Evolutionary conservation across 176 grass and related monocot species (phyloP).

Genomic region (Triticum aestivum): DNA sequence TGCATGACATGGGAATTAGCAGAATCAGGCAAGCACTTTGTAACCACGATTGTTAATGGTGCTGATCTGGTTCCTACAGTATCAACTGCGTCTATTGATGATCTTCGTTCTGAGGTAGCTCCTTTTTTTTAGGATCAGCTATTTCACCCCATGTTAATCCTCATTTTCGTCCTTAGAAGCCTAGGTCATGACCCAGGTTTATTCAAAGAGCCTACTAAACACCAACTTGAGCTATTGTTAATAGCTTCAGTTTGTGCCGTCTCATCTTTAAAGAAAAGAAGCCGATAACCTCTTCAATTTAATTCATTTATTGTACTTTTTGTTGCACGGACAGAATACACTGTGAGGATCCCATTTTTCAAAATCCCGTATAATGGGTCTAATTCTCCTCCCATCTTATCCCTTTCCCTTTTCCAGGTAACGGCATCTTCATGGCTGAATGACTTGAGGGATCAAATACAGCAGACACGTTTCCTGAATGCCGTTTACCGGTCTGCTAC

Average conservation of each 20-base stretch:
- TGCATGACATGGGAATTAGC: conserved; percentile 99
- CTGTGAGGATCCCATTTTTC: not conserved
- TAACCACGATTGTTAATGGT: conserved; percentile 82
- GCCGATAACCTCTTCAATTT: not conserved
- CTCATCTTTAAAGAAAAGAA: not conserved
- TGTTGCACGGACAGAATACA: conserved; percentile 7
- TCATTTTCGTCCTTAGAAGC: not conserved
- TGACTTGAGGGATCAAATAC: conserved; percentile 95
- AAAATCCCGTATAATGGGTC: conserved; percentile 2
- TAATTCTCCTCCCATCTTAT: conserved; percentile 25
- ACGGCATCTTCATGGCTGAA: conserved; percentile 99
- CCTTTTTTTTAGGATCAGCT: conserved; percentile 21
- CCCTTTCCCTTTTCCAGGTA: conserved; percentile 57
- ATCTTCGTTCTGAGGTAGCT: conserved; percentile 90
- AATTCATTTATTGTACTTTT: conserved; percentile 2
- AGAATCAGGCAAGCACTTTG: conserved; percentile 97
- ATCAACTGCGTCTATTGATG: conserved; percentile 94
- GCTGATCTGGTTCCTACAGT: conserved; percentile 95
- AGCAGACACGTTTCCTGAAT: conserved; percentile 89
- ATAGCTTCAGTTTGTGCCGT: not conserved
- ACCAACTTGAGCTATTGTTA: not conserved
- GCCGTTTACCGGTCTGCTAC: conserved; percentile 96
- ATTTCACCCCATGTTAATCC: not conserved
- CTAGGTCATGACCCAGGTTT: not conserved
- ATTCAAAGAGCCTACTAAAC: not conserved